Base-by-base conservation (phyloP, 2,329 filamentous ascomycete genomes). In the Stagonosporopsis vannaccii region DNA sequence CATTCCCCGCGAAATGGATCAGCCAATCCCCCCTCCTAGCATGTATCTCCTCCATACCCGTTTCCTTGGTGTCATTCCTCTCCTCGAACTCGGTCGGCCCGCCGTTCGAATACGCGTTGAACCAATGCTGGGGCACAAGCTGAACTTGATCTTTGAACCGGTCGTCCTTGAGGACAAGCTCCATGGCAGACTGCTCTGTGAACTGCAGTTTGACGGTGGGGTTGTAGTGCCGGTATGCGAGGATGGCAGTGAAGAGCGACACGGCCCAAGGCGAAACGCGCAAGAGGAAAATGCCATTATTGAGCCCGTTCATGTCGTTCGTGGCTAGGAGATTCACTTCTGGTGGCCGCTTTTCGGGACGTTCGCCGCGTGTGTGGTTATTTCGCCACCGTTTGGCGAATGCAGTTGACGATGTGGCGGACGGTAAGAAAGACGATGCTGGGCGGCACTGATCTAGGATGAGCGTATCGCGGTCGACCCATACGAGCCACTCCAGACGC, bases 401-500 rank as follows among this genome's bases (percentile, higher is more conserved):
- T 6, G 33, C 26, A 11, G 41, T 22, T n/a, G 45, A 45, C 17
- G 57, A 32, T 11, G 72, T 68, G 6, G 58, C 45, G 6, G 59
- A 59, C 2, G 77, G 78, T 5, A 79, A 62, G 56, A 79, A 80
- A 2, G 69, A 71, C 19, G 77, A 72, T 36, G 78, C 68, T 0
- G 76, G 76, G 6, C 78, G 70, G 52, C 77, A 70, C 3, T 78
- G 77, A 41, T 80, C 78, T 26, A 80, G 65, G n/a, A 80, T 71
- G 6, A 79, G 68, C 1, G 76, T 79, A 56, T 80, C 78, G n/a
- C 75, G 75, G 47, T 80, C 78, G 1, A 76, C 72, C 77, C 78
- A 80, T 59, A 79, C 68, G 6, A 80, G 65, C 77, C 78, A 80
- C 47, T 79, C 73, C 12, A 79, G 62, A 6, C 77, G 67, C 48